Conservation (phyloP, 2,329 filamentous ascomycete species). For the Stachybotrys chlorohalonatus region DNA sequence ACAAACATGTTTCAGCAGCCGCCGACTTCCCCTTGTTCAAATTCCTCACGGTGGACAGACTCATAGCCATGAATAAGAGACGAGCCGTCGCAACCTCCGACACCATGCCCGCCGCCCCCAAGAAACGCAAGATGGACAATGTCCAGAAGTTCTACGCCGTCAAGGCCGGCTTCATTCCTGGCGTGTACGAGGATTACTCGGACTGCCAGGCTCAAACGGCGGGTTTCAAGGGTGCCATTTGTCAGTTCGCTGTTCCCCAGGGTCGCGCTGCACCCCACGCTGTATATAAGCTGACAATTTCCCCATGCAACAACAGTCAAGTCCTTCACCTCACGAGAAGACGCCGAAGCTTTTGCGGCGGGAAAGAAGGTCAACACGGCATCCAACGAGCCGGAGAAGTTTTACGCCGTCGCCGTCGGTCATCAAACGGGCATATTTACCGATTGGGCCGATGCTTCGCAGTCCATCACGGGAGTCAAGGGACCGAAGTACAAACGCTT, state of each 20-base stretch:
- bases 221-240: slow-evolving; percentile 55
- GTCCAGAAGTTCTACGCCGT: slow-evolving; percentile 56
- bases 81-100: slow-evolving; percentile 12
- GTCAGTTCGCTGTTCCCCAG: slow-evolving; percentile 37
- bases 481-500: slow-evolving; percentile 65
- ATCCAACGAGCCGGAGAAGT: slow-evolving; percentile 34
- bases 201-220: slow-evolving; percentile 53
- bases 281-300: neutral
- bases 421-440: slow-evolving; percentile 49
- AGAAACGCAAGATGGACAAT: slow-evolving; percentile 40
- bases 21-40: slow-evolving; percentile 13
- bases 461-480: slow-evolving; percentile 66
- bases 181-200: slow-evolving; percentile 54
- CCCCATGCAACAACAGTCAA: slow-evolving; percentile 48
- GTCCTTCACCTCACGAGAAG: slow-evolving; percentile 62
- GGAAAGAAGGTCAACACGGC: slow-evolving; percentile 39
- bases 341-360: slow-evolving; percentile 70
- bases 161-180: slow-evolving; percentile 43
- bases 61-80: slow-evolving; percentile 19
- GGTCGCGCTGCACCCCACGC: neutral
- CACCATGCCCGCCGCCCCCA: slow-evolving; percentile 14
- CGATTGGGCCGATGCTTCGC: slow-evolving; percentile 59
- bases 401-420: slow-evolving; percentile 55
- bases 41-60: slow-evolving; percentile 7
- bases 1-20: slow-evolving; percentile 8